Conservation (phyloP, 176 grass and related monocot genomes). For the Alopecurus myosuroides region DNA sequence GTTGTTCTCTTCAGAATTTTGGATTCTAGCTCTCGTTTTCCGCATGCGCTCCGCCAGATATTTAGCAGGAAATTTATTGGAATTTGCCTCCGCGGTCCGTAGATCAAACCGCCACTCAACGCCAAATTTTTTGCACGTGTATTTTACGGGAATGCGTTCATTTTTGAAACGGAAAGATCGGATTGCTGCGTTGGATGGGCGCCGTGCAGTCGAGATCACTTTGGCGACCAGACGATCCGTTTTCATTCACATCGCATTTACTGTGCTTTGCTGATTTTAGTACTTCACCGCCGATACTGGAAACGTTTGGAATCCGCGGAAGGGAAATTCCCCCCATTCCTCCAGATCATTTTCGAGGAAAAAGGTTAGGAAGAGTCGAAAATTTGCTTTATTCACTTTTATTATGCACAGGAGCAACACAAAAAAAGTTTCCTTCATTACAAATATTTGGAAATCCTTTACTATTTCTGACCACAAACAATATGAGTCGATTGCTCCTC, state of each 20-base stretch:
- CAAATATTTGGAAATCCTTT: not conserved
- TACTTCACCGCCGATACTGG: not conserved
- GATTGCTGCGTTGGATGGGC: not conserved
- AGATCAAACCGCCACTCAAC: not conserved
- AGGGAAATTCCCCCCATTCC: not conserved
- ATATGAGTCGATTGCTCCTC: not conserved
- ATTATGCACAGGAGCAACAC: not conserved
- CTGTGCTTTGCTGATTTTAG: not conserved
- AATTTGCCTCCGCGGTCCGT: not conserved
- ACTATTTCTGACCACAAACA: not conserved
- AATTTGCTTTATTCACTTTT: not conserved
- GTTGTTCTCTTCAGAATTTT: not conserved
- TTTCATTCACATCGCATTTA: not conserved
- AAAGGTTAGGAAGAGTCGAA: no score
- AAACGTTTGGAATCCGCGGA: not conserved
- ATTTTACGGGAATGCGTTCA: not conserved
- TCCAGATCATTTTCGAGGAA: not conserved
- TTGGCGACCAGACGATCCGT: not conserved
- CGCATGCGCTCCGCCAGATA: not conserved
- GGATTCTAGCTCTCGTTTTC: not conserved
- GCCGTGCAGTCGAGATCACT: not conserved
- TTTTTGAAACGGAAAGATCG: not conserved
- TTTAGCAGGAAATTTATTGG: not conserved
- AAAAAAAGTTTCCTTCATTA: not conserved
- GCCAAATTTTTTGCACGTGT: not conserved